Evolutionary conservation across 1,139 yeast species (phyloP).

Genomic region (Magnusiomyces clavatus): DNA sequence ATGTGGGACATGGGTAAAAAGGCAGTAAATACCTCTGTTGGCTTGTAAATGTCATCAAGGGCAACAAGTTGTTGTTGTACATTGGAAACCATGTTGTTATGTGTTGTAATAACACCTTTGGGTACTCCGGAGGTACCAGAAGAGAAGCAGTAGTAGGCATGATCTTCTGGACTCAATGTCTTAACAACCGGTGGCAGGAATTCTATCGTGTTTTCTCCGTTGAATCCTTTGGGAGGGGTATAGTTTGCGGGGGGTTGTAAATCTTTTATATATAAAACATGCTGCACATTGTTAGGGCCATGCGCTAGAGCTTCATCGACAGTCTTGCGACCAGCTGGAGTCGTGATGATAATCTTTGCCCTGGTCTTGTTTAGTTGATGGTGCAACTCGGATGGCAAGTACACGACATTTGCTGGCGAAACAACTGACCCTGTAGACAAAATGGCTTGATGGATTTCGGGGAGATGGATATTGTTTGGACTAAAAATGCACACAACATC

Average conservation of each 20-base stretch:
- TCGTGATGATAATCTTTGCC: conserved; percentile 18
- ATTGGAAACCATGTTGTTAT: conserved; percentile 35
- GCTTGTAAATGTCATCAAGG: conserved; percentile 8
- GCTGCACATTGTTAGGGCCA: background rate
- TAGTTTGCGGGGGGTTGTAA: conserved; percentile 3
- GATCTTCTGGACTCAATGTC: conserved; percentile 16
- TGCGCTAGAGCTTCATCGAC: background rate
- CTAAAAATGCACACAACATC: conserved; percentile 11
- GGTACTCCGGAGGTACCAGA: conserved; percentile 74
- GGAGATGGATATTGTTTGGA: conserved; percentile 7
- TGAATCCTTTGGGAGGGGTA: conserved; percentile 3
- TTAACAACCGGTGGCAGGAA: background rate
- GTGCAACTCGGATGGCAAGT: conserved; percentile 20
- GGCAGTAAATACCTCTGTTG: conserved; percentile 18
- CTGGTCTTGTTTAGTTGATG: conserved; percentile 21
- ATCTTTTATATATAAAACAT: background rate
- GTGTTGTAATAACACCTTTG: conserved; percentile 63
- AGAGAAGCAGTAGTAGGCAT: conserved; percentile 45
- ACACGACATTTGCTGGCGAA: conserved; percentile 23
- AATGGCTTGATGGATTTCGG: conserved; percentile 17
- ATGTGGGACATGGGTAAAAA: conserved; percentile 35
- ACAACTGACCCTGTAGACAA: conserved; percentile 21
- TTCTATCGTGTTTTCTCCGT: background rate
- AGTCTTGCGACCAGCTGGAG: conserved; percentile 12
- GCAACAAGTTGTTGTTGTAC: conserved; percentile 19